Percentiles rank a stretch among this genome's conserved stretches.
phyloP scores from a whole-genome alignment of 1,139 yeast genomes.

The Yamadazyma taylorii region DNA sequence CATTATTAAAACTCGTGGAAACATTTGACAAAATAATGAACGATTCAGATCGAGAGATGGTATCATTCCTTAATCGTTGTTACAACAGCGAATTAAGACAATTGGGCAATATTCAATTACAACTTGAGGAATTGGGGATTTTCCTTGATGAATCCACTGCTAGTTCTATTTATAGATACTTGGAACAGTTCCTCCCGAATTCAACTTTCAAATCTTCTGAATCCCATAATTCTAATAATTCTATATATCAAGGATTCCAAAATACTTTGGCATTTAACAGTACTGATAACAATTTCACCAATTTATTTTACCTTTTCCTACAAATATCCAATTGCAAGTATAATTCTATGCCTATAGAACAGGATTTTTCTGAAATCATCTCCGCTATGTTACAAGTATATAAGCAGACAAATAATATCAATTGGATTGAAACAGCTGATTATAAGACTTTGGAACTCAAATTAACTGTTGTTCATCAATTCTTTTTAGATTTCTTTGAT shows the following conservation, averaged over 20 bases:
- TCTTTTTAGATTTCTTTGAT: neutral
- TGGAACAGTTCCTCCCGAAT: neutral
- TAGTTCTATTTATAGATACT: neutral
- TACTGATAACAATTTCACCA: slow-evolving; percentile 12
- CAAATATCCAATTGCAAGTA: slow-evolving; percentile 9
- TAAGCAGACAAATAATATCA: slow-evolving; percentile 4
- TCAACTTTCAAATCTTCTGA: neutral
- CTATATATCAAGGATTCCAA: slow-evolving; percentile 13
- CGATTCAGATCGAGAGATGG: slow-evolving; percentile 5
- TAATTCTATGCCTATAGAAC: slow-evolving; percentile 10
- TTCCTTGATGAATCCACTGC: slow-evolving; percentile 5
- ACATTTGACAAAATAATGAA: neutral
- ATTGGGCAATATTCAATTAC: slow-evolving; percentile 13
- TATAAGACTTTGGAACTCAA: slow-evolving; percentile 9
- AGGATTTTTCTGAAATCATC: slow-evolving; percentile 10
- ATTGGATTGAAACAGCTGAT: slow-evolving; percentile 14
- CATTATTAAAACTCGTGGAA: neutral
- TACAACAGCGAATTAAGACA: slow-evolving; percentile 16
- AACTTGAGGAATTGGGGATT: slow-evolving; percentile 12
- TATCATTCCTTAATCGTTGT: slow-evolving; percentile 11
- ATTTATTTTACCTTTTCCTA: slow-evolving; percentile 15
- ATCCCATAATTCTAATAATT: neutral
- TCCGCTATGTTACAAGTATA: slow-evolving; percentile 10
- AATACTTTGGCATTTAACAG: slow-evolving; percentile 11
- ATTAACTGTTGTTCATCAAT: slow-evolving; percentile 3